These are phyloP conservation scores for Lipomyces spencermartinsiae DNA, from an alignment of 805 yeast species.

Conservation along the genomic window DNA sequence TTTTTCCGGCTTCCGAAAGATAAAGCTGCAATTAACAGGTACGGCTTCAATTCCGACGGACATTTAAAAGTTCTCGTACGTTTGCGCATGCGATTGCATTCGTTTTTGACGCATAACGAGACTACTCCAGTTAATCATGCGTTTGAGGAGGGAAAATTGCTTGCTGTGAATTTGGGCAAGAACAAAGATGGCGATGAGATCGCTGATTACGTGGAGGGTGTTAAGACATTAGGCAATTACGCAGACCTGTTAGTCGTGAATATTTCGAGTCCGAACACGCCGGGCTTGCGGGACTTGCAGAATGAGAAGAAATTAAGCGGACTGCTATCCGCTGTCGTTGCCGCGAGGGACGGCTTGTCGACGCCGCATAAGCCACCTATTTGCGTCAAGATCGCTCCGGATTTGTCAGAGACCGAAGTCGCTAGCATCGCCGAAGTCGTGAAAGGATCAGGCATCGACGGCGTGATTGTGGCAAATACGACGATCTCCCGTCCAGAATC, in stretches of 20 bases:
- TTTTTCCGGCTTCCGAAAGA: constrained; percentile 85
- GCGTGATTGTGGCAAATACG: constrained; percentile 90
- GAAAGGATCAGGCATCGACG: constrained; percentile 78
- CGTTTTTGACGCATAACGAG: constrained; percentile 31
- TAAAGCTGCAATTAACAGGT: constrained; percentile 90
- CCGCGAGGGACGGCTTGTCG: constrained; percentile 64
- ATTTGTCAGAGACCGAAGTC: constrained; percentile 79
- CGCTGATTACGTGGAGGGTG: constrained; percentile 84
- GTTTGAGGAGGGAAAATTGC: constrained; percentile 65
- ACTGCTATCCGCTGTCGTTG: constrained; percentile 64
- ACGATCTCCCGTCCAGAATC: constrained; percentile 80
- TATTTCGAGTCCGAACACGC: constrained; percentile 95
- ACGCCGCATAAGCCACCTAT: constrained; percentile 69
- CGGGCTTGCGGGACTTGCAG: constrained; percentile 89
- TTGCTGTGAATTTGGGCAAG: constrained; percentile 89
- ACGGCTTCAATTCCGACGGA: constrained; percentile 93
- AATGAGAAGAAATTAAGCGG: constrained; percentile 72
- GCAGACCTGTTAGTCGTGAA: constrained; percentile 92
- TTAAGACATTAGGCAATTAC: constrained; percentile 74
- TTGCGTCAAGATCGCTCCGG: constrained; percentile 93
- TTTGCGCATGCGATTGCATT: constrained; percentile 64
- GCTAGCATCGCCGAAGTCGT: constrained; percentile 83
- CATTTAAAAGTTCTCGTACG: constrained; percentile 74
- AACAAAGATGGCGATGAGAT: constrained; percentile 92
- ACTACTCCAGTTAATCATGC: constrained; percentile 48